Base-by-base conservation (phyloP, 352 stramenopile genomes). In the Globisporangium iwayamae region DNA sequence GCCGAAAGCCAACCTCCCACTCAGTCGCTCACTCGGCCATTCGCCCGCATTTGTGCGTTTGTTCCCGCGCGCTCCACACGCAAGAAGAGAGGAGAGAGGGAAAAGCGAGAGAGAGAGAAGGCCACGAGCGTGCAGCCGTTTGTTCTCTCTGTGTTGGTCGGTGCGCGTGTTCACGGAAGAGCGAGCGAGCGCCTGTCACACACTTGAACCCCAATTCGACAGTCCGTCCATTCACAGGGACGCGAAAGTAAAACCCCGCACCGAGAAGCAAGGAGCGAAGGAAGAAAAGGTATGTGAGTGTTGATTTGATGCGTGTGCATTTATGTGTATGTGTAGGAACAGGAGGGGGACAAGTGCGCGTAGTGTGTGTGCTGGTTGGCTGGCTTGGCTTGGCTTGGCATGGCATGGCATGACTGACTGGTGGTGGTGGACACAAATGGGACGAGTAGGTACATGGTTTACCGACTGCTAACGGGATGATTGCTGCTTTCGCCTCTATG, bases 1-100 rank as follows among this genome's bases (percentile, higher is more conserved):
- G 18, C 25, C 30, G 16, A 25, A 56, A 56, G 25, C 61, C 36
- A 11, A 16, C 55, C 61, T 46, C 39, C 53, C 51, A 48, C 56
- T n/a, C 52, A 59, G 32, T 47, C 53, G n/a, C 54, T 36, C 54
- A 36, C 54, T 48, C 36, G 36, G 14, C 32, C 32, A 43, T 39
- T 47, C 36, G 39, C 53, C 36, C 34, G n/a, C 43, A 22, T 48
- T 48, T 46, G 39, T 18, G 8, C 53, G 20, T 18, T 47, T 20
- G 1, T 41, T 41, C 36, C 36, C 36, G 36, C 36, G 36, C 36
- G 36, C 10, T 3, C 4, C 36, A 47, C 53, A 47, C 53, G 53
- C 13, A 25, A 56, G 28, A 39, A 56, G 51, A 13, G 25, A 18
- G 25, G 28, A 56, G 14, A 28, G 13, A 34, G 32, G 3, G 8